These are phyloP conservation scores for Capsaspora owczarzaki DNA, from an alignment of 78 protist genomes.

Conservation along the genomic window DNA sequence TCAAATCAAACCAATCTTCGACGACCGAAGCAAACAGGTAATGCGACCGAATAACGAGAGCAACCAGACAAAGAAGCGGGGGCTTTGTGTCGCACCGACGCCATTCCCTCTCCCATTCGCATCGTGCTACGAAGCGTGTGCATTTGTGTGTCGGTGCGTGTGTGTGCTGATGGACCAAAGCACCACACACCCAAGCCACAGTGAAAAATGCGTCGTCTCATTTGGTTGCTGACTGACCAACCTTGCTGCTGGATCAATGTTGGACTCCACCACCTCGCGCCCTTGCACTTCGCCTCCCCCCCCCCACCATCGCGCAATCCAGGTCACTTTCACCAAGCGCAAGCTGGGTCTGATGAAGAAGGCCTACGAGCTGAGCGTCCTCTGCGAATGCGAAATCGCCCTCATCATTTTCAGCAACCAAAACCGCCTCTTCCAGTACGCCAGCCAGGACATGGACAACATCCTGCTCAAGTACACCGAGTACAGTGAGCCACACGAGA, in stretches of 20 bases:
- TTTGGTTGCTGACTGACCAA: too few relatives aligned
- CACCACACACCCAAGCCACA: too few relatives aligned
- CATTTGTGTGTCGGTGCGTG: neutral
- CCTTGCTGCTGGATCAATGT: too few relatives aligned
- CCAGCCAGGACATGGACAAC: neutral
- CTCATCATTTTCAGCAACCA: constrained; percentile 19
- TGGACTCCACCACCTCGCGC: too few relatives aligned
- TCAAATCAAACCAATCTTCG: neutral
- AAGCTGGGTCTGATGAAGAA: constrained; percentile 40
- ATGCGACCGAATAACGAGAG: too few relatives aligned
- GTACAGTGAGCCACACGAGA: constrained; percentile 1
- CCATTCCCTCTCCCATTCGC: neutral
- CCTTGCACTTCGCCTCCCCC: too few relatives aligned
- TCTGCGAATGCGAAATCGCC: constrained; percentile 42
- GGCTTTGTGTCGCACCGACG: neutral
- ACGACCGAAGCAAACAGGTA: constrained; percentile 14
- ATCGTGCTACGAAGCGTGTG: too few relatives aligned
- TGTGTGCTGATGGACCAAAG: neutral
- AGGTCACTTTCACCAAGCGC: constrained; percentile 29
- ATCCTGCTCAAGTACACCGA: constrained; percentile 13
- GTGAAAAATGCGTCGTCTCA: too few relatives aligned
- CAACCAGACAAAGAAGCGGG: neutral
- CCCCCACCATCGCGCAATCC: too few relatives aligned
- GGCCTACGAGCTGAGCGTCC: constrained; percentile 43
- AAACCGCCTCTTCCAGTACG: constrained; percentile 18